These are phyloP conservation scores for Laburnicola sp. DNA, from an alignment of 2,329 filamentous ascomycete genomes.

Conservation along the genomic window DNA sequence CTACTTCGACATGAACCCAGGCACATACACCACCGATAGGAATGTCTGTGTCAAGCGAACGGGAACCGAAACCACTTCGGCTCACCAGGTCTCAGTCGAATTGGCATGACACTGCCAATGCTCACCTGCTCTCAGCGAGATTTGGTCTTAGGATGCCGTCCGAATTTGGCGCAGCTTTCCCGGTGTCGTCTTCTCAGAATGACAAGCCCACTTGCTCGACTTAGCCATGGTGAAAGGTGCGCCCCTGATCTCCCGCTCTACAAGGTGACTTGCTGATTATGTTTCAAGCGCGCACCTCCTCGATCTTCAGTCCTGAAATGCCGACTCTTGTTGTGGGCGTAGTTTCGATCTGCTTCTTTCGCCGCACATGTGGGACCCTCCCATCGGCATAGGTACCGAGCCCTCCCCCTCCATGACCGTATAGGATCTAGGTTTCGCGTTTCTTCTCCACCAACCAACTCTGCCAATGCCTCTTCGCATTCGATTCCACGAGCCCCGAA, in stretches of 20 bases:
- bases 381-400: too few relatives aligned
- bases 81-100: constrained; percentile 7
- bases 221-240: not conserved
- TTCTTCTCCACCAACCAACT: too few relatives aligned
- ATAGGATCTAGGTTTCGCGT: too few relatives aligned
- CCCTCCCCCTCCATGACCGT: too few relatives aligned
- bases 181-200: not conserved
- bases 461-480: too few relatives aligned
- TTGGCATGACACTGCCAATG: constrained; percentile 6
- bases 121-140: constrained; percentile 5
- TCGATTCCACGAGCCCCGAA: too few relatives aligned
- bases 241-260: too few relatives aligned
- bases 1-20: not conserved
- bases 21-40: not conserved
- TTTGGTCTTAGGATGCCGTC: constrained; percentile 3
- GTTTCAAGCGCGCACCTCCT: not conserved
- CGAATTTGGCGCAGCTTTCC: not conserved
- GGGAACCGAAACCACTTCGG: constrained; percentile 4
- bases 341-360: too few relatives aligned
- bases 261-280: not conserved
- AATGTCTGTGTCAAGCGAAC: not conserved
- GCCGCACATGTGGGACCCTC: too few relatives aligned
- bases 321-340: too few relatives aligned
- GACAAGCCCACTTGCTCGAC: not conserved
- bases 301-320: too few relatives aligned